Evolutionary conservation across 176 grass and related monocot genomes (phyloP).

Genomic region (Phoenix roebelenii): DNA sequence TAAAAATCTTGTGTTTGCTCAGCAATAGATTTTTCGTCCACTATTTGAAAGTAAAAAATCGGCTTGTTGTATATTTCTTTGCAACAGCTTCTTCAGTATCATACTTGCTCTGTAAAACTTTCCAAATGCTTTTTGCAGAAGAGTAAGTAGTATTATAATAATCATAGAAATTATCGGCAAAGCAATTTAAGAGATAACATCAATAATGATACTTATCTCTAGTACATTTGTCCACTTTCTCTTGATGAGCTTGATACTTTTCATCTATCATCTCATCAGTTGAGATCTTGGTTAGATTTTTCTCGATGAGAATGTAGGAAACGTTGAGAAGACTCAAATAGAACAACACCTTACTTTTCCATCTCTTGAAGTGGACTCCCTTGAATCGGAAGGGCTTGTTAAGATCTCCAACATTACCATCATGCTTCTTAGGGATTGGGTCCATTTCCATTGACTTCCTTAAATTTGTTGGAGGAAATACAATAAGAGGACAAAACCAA

Average conservation of each 20-base stretch:
- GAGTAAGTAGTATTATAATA: background rate
- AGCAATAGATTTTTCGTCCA: too few species aligned
- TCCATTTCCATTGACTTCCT: background rate
- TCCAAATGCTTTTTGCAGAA: background rate
- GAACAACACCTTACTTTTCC: background rate
- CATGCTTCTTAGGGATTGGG: background rate
- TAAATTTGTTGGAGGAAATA: background rate
- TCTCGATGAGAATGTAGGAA: background rate
- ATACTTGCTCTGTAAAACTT: background rate
- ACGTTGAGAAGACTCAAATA: background rate
- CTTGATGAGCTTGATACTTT: background rate
- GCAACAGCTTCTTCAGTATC: too few species aligned
- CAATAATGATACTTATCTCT: background rate
- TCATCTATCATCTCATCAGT: too few species aligned
- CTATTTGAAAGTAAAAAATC: too few species aligned
- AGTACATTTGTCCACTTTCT: background rate
- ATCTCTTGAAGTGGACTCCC: background rate
- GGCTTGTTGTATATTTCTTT: too few species aligned
- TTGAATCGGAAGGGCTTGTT: background rate
- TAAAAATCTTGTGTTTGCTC: too few species aligned
- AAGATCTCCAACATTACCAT: background rate
- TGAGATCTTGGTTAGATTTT: too few species aligned
- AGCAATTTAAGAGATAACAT: background rate
- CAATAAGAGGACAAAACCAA: too few species aligned
- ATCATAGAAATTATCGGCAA: background rate